Base-by-base conservation (phyloP, 345 rosid species). In the Citrus cavaleriei region DNA sequence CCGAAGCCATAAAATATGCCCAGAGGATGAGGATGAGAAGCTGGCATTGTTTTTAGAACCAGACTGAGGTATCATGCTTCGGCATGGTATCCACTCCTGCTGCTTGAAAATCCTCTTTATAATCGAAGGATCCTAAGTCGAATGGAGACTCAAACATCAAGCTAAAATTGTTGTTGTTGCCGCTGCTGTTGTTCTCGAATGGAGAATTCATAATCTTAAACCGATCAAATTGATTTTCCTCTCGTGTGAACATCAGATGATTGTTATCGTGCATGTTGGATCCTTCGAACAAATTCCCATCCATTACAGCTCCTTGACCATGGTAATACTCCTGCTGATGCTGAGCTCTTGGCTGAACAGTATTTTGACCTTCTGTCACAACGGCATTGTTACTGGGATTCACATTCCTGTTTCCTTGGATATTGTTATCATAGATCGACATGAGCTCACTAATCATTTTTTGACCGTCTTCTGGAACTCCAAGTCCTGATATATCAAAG, bases 391-490 rank as follows among this genome's bases (percentile, higher is more conserved):
- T 86, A 35, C 75, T 49, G 3, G 82, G 62, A 63, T 79, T 82
- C 14, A 85, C 7, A 61, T 80, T 83, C 85, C 83, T 87, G 87
- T 74, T 91, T 70, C 89, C 81, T 70, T 86, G 94, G 66, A 91
- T 79, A 46, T 83, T 94, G 70, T 86, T 80, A 55, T 94, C 98
- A 21, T 94, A 96, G 76, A 90, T 73, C 6, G 98, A 88, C 95
- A 96, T 90, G 40, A 96, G 97, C 46, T 96, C 95, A 1, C 84
- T 87, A 79, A 96, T 96, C 90, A 85, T 89, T 83, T 91, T 94
- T 76, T 90, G 98, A 27, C 98, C 99, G 73, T 96, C 99, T 83
- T 93, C 98, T 38, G 99, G 98, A 77, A 96, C 94, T 62, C 97
- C 93, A 16, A 87, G 85, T 64, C 85, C 90, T 0, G 98, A 81